Conservation (phyloP, 2,329 filamentous ascomycete genomes). For the Penicillium sp. region DNA sequence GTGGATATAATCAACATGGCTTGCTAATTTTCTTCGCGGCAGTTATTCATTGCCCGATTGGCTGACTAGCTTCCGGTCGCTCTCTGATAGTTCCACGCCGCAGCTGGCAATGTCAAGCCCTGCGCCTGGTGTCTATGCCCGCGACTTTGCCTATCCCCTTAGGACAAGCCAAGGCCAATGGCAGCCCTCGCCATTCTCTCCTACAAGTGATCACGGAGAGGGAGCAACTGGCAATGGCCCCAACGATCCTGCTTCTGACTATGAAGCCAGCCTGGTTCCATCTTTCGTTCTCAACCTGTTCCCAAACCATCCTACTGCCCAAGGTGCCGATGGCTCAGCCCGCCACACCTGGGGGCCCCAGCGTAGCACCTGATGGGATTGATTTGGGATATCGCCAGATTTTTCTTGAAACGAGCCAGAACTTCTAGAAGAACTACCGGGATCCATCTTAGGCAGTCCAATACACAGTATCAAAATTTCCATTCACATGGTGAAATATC, state of each 20-base stretch:
- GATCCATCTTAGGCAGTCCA: too few relatives aligned
- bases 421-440: too few relatives aligned
- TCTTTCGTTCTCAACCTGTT: not conserved
- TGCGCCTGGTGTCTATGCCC: not conserved
- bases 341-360: too few relatives aligned
- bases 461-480: too few relatives aligned
- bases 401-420: too few relatives aligned
- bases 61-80: not conserved
- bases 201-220: too few relatives aligned
- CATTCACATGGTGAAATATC: too few relatives aligned
- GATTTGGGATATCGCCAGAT: too few relatives aligned
- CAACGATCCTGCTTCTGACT: not conserved
- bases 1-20: not conserved
- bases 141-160: not conserved
- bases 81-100: not conserved
- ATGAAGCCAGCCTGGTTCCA: not conserved
- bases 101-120: not conserved
- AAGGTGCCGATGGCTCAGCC: too few relatives aligned
- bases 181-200: not conserved
- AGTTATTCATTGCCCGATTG: constrained; percentile 2
- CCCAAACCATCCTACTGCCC: too few relatives aligned
- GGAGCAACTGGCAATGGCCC: too few relatives aligned
- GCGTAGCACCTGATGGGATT: too few relatives aligned
- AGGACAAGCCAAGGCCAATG: not conserved
- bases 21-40: not conserved